phyloP scores from a whole-genome alignment of 2,329 filamentous ascomycete species.

The Whalleya microplaca region DNA sequence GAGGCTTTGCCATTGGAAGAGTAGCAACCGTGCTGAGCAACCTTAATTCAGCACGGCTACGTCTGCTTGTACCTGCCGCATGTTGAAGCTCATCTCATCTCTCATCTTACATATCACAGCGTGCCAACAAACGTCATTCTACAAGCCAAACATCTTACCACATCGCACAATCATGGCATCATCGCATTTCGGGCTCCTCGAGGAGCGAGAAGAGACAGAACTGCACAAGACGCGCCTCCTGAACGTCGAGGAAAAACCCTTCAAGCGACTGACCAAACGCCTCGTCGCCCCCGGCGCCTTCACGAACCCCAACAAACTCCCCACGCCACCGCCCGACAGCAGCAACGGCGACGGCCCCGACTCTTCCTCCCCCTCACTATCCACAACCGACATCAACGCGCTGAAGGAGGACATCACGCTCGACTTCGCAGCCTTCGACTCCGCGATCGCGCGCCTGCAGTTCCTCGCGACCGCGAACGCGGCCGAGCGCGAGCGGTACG shows the following conservation, averaged over 20 bases:
- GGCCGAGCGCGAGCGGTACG: conserved; percentile 82
- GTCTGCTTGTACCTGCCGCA: not conserved
- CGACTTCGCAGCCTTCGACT: conserved; percentile 88
- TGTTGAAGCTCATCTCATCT: not conserved
- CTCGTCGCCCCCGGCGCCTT: conserved; percentile 72
- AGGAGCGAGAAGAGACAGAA: conserved; percentile 77
- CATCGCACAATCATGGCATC: conserved; percentile 32
- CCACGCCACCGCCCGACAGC: conserved; percentile 68
- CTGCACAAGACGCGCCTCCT: conserved; percentile 87
- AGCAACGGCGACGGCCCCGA: conserved; percentile 38
- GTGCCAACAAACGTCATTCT: too few relatives aligned
- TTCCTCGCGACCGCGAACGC: conserved; percentile 83
- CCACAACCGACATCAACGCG: conserved; percentile 50
- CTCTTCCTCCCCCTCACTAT: conserved; percentile 37
- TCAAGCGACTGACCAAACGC: conserved; percentile 84
- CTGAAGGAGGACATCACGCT: conserved; percentile 83
- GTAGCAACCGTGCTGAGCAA: not conserved
- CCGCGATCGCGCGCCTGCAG: conserved; percentile 83
- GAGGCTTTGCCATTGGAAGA: conserved; percentile 8
- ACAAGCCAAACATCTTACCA: too few relatives aligned
- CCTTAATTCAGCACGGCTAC: conserved; percentile 2
- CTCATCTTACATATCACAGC: not conserved
- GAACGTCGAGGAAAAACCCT: conserved; percentile 89
- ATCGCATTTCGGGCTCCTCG: conserved; percentile 55
- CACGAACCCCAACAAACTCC: conserved; percentile 55